Percentiles rank a stretch among this genome's conserved stretches.
phyloP scores from a whole-genome alignment of 768 basidiomycete genomes.

The Mycena filopes region DNA sequence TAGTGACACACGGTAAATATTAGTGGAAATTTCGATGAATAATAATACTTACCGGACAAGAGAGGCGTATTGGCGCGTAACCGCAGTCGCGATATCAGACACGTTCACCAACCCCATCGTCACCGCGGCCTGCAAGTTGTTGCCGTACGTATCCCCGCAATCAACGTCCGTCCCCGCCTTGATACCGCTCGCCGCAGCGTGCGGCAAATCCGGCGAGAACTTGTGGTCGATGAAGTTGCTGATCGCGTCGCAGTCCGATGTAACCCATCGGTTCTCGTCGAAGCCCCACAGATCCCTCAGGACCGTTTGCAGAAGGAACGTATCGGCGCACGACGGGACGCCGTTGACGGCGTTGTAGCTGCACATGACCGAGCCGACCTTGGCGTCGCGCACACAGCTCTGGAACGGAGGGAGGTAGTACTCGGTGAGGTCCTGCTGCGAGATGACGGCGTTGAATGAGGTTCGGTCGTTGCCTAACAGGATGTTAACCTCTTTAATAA shows the following conservation, averaged over 20 bases:
- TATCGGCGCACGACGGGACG: conserved; percentile 64
- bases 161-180: conserved; percentile 67
- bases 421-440: conserved; percentile 64
- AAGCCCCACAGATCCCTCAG: conserved; percentile 64
- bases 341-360: conserved; percentile 73
- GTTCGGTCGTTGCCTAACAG: conserved; percentile 52
- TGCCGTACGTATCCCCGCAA: conserved; percentile 60
- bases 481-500: not conserved
- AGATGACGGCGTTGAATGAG: conserved; percentile 64
- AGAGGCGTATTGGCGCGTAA: conserved; percentile 61
- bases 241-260: conserved; percentile 67
- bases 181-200: conserved; percentile 61
- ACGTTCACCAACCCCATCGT: conserved; percentile 59
- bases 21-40: not conserved
- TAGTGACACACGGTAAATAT: conserved; percentile 34
- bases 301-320: conserved; percentile 62
- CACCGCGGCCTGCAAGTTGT: conserved; percentile 58
- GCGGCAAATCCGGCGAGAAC: conserved; percentile 53
- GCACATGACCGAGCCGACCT: conserved; percentile 71
- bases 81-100: conserved; percentile 53
- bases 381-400: conserved; percentile 68
- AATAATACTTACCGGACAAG: conserved; percentile 56
- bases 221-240: conserved; percentile 61
- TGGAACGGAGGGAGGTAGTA: conserved; percentile 69
- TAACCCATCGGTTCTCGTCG: conserved; percentile 63